Percentiles rank a stretch among this genome's conserved stretches.
Conservation (phyloP, 2,329 filamentous ascomycete genomes). For the Penicillium sp. region DNA sequence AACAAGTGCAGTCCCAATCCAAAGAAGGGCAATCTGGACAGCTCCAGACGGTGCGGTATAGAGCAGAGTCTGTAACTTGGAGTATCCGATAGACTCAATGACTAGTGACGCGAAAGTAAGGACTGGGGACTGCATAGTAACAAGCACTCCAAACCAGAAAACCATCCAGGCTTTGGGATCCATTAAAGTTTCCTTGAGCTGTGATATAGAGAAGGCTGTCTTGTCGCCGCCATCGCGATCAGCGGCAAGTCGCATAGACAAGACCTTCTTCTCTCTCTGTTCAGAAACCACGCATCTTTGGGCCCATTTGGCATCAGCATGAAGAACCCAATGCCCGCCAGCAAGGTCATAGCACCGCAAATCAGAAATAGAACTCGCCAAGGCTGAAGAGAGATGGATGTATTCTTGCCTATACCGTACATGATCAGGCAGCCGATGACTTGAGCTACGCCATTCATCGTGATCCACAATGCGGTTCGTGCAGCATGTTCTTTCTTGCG, state of each 20-base stretch:
- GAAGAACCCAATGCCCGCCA: slow-evolving; percentile 48
- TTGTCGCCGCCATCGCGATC: slow-evolving; percentile 46
- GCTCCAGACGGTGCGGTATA: slow-evolving; percentile 52
- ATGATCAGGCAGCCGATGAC: slow-evolving; percentile 50
- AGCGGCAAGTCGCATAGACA: slow-evolving; percentile 38
- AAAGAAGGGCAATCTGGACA: slow-evolving; percentile 49
- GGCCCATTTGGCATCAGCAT: slow-evolving; percentile 44
- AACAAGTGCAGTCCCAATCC: slow-evolving; percentile 47
- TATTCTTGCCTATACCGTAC: slow-evolving; percentile 53
- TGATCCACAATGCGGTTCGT: slow-evolving; percentile 38
- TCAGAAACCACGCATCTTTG: slow-evolving; percentile 53
- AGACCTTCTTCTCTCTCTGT: slow-evolving; percentile 44
- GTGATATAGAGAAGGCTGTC: slow-evolving; percentile 45
- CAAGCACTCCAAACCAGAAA: slow-evolving; percentile 49
- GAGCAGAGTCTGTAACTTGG: slow-evolving; percentile 48
- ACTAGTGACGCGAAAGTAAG: slow-evolving; percentile 54
- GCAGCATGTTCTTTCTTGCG: slow-evolving; percentile 35
- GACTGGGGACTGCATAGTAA: slow-evolving; percentile 50
- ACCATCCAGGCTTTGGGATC: slow-evolving; percentile 50
- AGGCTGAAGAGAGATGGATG: slow-evolving; percentile 41
- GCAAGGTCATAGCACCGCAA: slow-evolving; percentile 50
- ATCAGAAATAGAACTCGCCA: slow-evolving; percentile 54
- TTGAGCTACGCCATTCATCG: slow-evolving; percentile 50
- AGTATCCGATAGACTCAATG: slow-evolving; percentile 50
- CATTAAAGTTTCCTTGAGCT: slow-evolving; percentile 47